Conservation (phyloP, 352 stramenopile species). For the Achlya hypogyna region DNA sequence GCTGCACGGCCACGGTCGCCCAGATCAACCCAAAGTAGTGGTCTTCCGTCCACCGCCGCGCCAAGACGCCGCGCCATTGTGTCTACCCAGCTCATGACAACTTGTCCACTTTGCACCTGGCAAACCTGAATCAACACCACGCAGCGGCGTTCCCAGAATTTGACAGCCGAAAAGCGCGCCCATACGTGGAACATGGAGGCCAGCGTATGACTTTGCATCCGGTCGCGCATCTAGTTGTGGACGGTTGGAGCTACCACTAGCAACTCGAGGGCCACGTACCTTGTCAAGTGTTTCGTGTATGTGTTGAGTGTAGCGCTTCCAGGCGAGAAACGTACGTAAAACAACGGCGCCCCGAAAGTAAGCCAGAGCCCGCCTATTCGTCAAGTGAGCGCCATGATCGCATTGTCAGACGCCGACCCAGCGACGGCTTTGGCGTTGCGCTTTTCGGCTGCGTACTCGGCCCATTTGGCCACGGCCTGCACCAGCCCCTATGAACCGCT, state of each 20-base stretch:
- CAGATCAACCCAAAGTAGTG: constrained; percentile 48
- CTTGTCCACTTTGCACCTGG: background rate
- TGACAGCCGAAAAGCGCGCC: background rate
- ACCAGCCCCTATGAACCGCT: constrained; percentile 30
- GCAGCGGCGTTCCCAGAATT: background rate
- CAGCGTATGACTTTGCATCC: constrained; percentile 6
- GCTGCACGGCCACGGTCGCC: constrained; percentile 63
- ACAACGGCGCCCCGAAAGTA: constrained; percentile 56
- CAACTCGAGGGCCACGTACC: too few species aligned
- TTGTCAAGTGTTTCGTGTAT: constrained; percentile 28
- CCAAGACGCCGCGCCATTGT: constrained; percentile 47
- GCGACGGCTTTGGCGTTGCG: constrained; percentile 24
- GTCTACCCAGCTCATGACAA: constrained; percentile 19
- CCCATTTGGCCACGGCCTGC: constrained; percentile 48
- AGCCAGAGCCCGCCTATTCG: constrained; percentile 35
- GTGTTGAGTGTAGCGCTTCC: constrained; percentile 32
- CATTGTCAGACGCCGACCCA: background rate
- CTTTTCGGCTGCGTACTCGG: constrained; percentile 50
- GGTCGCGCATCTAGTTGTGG: constrained; percentile 11
- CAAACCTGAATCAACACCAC: constrained; percentile 7
- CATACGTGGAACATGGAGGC: background rate
- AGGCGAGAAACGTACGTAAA: constrained; percentile 48
- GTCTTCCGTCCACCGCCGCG: constrained; percentile 44
- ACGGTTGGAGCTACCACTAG: background rate
- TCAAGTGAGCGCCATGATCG: background rate